Evolutionary conservation across 164 flowering plant genomes (phyloP).

Genomic region (Stephania cephalantha): DNA sequence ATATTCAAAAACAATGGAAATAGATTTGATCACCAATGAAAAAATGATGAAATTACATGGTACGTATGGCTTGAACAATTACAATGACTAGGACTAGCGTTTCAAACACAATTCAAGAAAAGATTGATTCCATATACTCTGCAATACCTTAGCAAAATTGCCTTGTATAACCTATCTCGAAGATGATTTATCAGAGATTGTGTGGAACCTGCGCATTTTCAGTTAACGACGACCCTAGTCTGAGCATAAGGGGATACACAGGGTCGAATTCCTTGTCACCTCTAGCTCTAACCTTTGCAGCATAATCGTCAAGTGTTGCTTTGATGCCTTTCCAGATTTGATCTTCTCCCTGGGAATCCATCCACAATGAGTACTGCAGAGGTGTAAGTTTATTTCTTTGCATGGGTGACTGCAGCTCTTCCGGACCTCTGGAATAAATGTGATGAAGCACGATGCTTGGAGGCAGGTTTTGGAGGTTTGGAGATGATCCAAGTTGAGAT

Average conservation of each 20-base stretch:
- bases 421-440: conserved; percentile 85
- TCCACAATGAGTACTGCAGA: conserved; percentile 80
- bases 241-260: conserved; percentile 85
- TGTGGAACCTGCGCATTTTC: conserved; percentile 30
- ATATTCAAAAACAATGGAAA: not conserved
- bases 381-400: conserved; percentile 82
- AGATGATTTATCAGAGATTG: conserved; percentile 3
- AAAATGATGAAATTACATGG: not conserved
- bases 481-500: conserved; percentile 73
- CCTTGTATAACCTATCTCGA: not conserved
- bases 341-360: conserved; percentile 89
- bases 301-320: conserved; percentile 95
- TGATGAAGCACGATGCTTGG: conserved; percentile 85
- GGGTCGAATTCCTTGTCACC: conserved; percentile 96
- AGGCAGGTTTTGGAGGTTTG: conserved; percentile 86
- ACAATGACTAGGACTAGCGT: not conserved
- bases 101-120: not conserved
- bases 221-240: conserved; percentile 61
- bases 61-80: not conserved
- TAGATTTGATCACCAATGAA: not conserved
- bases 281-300: conserved; percentile 64
- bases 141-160: not conserved
- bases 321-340: conserved; percentile 96
- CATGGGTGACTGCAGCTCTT: conserved; percentile 83
- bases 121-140: not conserved